Base-by-base conservation (phyloP, 441 rosid genomes). In the Aquilaria agallochum region DNA sequence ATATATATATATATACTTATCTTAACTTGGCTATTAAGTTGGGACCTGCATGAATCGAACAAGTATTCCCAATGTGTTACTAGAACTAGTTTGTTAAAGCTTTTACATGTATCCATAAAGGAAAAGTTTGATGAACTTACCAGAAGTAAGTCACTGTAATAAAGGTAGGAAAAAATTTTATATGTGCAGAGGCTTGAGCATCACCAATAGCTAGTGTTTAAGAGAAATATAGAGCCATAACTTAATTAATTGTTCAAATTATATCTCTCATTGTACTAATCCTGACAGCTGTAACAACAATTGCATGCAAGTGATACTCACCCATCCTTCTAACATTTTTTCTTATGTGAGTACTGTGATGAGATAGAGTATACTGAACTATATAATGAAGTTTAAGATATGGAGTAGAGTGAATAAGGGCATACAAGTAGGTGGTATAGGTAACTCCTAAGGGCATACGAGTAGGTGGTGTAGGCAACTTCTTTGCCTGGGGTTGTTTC, bases 191-290 rank as follows among this genome's bases (percentile, higher is more conserved):
- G 56, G 72, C 77, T 62, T 70, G 69, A 31, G 31, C 34, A 53
- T 72, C 74, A 30, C 68, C 58, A 14, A 54, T 72, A 71, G 62
- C 60, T 62, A 13, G 79, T 72, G 32, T 69, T 77, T 1, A 72
- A 61, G 53, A 70, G 73, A 67, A 72, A 70, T 31, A 74, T 75
- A 61, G 77, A 74, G 20, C 79, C 77, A 50, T 70, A 77, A 20
- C 27, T 20, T 20, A 20, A 20, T 20, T 20, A 27, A 75, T 50
- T 42, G 58, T 53, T 31, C 79, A 77, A 51, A 78, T 75, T n/a
- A 10, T 12, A 62, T 75, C 65, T 40, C 56, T 64, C 31, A 57
- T 69, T 44, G 13, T 64, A 13, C 40, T 51, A 56, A 60, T 60
- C 62, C 59, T 44, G 79, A 75, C 58, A 72, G 62, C 50, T 78